phyloP scores from a whole-genome alignment of 2,329 filamentous ascomycete species.

The Thelonectria olida region DNA sequence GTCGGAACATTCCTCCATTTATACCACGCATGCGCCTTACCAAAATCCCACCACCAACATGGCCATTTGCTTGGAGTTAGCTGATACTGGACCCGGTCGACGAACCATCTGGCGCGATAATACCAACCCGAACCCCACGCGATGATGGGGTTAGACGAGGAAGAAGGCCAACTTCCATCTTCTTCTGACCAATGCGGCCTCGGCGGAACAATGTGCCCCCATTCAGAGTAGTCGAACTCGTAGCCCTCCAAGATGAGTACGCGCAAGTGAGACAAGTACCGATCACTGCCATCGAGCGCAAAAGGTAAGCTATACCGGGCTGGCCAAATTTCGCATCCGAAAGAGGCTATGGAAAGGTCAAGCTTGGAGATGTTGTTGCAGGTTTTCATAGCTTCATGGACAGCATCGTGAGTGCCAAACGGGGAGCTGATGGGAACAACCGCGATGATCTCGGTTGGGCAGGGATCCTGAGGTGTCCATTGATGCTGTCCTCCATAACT shows the following conservation, averaged over 20 bases:
- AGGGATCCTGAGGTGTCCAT: background rate
- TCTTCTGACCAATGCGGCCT: background rate
- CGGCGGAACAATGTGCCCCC: background rate
- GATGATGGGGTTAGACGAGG: conserved; percentile 4
- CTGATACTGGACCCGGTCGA: background rate
- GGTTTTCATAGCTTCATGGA: conserved; percentile 14
- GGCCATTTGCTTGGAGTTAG: background rate
- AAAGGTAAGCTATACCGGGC: conserved; percentile 3
- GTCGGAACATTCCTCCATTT: conserved; percentile 6
- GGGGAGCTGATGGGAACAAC: background rate
- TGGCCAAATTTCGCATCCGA: background rate
- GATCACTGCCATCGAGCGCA: conserved; percentile 19
- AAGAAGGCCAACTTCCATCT: conserved; percentile 15
- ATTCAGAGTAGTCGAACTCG: conserved; percentile 5
- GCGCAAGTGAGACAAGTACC: conserved; percentile 1
- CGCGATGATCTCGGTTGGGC: conserved; percentile 6
- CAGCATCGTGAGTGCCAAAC: background rate
- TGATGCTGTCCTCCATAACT: background rate
- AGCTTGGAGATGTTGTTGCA: conserved; percentile 18
- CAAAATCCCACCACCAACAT: background rate
- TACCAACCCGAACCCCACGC: background rate
- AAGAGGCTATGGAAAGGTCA: background rate
- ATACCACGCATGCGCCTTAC: background rate
- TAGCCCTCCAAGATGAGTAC: background rate
- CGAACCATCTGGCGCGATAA: conserved; percentile 9